Evolutionary conservation across 2,329 filamentous ascomycete species (phyloP).

Genomic region (Alternaria sp.): DNA sequence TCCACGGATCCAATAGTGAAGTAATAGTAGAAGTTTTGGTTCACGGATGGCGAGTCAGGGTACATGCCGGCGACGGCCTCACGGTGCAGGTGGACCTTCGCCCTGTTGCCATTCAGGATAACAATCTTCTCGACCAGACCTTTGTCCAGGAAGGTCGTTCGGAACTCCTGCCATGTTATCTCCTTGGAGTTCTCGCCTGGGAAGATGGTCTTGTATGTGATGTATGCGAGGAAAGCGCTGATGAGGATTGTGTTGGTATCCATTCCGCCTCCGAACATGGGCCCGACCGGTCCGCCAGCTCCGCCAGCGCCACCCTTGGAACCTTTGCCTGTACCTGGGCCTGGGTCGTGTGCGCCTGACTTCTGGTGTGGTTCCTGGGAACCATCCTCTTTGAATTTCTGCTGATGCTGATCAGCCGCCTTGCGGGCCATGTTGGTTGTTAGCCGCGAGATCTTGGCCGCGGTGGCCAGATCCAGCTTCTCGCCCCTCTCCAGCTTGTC

Average conservation of each 20-base stretch:
- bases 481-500: conserved; percentile 62
- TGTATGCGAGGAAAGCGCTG: conserved; percentile 68
- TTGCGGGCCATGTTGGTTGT: conserved; percentile 65
- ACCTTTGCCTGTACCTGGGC: conserved; percentile 45
- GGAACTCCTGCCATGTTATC: conserved; percentile 98
- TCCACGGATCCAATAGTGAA: conserved; percentile 97
- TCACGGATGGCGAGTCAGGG: conserved; percentile 75
- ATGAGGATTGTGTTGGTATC: conserved; percentile 67
- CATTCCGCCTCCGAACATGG: conserved; percentile 46
- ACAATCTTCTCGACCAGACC: conserved; percentile 92
- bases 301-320: conserved; percentile 39
- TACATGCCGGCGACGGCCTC: conserved; percentile 77
- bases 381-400: conserved; percentile 33
- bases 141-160: conserved; percentile 93
- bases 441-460: conserved; percentile 68
- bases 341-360: conserved; percentile 56
- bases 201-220: conserved; percentile 68
- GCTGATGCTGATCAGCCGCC: conserved; percentile 55
- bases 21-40: conserved; percentile 81
- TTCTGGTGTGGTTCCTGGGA: conserved; percentile 53
- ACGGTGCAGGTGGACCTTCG: conserved; percentile 82
- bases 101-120: conserved; percentile 78
- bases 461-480: conserved; percentile 62
- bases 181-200: conserved; percentile 74
- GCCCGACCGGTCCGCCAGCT: conserved; percentile 19